Base-by-base conservation (phyloP, 1,284 basidiomycete species). In the Sporisorium graminicola region DNA sequence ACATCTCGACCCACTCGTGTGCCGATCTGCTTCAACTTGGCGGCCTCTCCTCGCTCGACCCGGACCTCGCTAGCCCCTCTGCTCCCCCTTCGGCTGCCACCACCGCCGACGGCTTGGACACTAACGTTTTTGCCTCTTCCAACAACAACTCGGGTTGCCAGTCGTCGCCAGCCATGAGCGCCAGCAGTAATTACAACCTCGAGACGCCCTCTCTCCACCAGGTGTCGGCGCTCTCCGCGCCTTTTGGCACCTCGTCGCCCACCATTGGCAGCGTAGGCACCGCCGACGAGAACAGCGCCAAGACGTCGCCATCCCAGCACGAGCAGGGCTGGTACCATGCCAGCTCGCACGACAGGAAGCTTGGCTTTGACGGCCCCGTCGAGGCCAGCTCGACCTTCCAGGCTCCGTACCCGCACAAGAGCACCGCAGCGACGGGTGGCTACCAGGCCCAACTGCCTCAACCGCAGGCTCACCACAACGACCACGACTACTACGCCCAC, bases 161-260 rank as follows among this genome's bases (percentile, higher is more conserved):
- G 31, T 66, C 59, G 40, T 72, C 69, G 6, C 69, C 69, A 6
- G 56, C 59, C 13, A 72, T 72, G 69, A 66, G 69, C 26, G 55
- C 69, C 40, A 29, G 64, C 33, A 63, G 64, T 64, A 66, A 62
- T 49, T 72, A 72, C 50, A 49, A 66, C 52, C 65, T 72, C 37
- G 57, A 61, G 37, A 66, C 69, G 35, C 64, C 69, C n/a, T 66
- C 69, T 8, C 57, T 66, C 0, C 69, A 66, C 9, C 69, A 62
- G 22, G 56, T 66, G 2, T 61, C 69, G 40, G 64, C 64, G 51
- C 64, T 66, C 10, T 18, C 52, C 13, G 56, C 59, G 0, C 57
- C 69, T 1, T 66, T 72, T 27, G 20, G 52, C 27, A 72, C 69
- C 0, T 72, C 69, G 1, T 72, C 69, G 35, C 69, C 69, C 22